Evolutionary conservation across 352 stramenopile species (phyloP), one percentile per base, ranked within the genome.

Genomic region (Phytophthora sp.): DNA sequence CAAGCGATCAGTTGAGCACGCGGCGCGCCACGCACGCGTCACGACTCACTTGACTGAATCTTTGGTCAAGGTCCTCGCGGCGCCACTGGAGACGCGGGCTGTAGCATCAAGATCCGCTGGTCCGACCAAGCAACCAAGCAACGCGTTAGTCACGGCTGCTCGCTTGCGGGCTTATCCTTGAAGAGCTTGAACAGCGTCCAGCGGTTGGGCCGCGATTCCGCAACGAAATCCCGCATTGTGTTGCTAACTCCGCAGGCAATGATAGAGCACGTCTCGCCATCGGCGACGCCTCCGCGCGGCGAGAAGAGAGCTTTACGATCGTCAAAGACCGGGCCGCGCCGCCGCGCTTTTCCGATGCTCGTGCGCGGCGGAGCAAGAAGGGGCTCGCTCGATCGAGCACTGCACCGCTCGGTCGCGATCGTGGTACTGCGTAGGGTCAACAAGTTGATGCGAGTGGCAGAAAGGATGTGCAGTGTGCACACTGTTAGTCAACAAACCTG

Each of bases 341-440:
- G 56, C 24, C 56, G 7, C 34, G 62, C 49, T 71, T 72, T 56
- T 72, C 63, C 56, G 49, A 72, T 67, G 56, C 56, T 71, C 61
- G 45, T 20, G 28, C 32, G 11, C 54, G 51, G 10, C 15, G 62
- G 31, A 62, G 27, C 48, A 56, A 66, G 34, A 58, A 59, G 41
- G 54, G 48, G 4, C 54, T 61, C 43, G 27, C 23, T 32, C 27
- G 27, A 34, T 59, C 38, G 44, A 11, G 28, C 30, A 11, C 18
- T 60, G 52, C 27, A 43, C 17, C 27, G 12, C 15, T 56, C 28
- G 30, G 37, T 50, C 55, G 21, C 37, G 31, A 66, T 52, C 18
- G 62, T 71, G 62, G 56, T 37, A 71, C 46, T 24, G 9, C 50
- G 43, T 54, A 42, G 32, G 17, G 32, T 21, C 43, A 72, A 65